Base-by-base conservation (phyloP, 257 asterid genomes). In the Henckelia pumila region DNA sequence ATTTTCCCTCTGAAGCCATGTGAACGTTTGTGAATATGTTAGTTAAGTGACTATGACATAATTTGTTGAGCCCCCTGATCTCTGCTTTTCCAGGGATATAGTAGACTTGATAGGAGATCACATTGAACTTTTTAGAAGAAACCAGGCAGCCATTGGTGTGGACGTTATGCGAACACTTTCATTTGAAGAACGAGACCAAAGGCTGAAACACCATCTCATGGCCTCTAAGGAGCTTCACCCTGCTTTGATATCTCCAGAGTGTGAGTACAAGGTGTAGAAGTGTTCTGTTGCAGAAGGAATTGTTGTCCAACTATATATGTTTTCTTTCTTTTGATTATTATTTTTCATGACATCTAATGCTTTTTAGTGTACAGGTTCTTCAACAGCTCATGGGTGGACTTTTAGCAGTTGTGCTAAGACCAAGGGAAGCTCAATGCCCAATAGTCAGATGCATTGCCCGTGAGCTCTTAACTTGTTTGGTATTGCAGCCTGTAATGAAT, bases 191-290 rank as follows among this genome's bases (percentile, higher is more conserved):
- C 88, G 98, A 81, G 99, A 94, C 78, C 98, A 91, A 65, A 89
- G 98, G 80, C 78, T 94, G 84, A 94, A 87, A 77, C 92, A 91
- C 81, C 94, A 94, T 73, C 89, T 91, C 56, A 67, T 88, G 78
- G 76, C 78, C 74, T 84, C 96, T 56, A 89, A 88, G 80, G 96
- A 94, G 81, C 98, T 94, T 75, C 99, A 94, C 80, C 99, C 99
- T 67, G 99, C 99, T 68, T 77, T 94, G 87, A 80, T 89, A 77
- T 89, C 99, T 74, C 67, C 98, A 59, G 99, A 94, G 84, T 76
- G 95, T 89, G 99, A 94, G 96, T 91, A 94, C 95, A 94, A 94
- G 99, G 99, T 94, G 93, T 84, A 85, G 77, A 86, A 76, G 91
- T 75, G 83, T 72, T 84, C 86, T 85, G 49, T 65, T 79, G 72